phyloP scores from a whole-genome alignment of 2,329 filamentous ascomycete genomes.

The Mycosphaerella arachidis region DNA sequence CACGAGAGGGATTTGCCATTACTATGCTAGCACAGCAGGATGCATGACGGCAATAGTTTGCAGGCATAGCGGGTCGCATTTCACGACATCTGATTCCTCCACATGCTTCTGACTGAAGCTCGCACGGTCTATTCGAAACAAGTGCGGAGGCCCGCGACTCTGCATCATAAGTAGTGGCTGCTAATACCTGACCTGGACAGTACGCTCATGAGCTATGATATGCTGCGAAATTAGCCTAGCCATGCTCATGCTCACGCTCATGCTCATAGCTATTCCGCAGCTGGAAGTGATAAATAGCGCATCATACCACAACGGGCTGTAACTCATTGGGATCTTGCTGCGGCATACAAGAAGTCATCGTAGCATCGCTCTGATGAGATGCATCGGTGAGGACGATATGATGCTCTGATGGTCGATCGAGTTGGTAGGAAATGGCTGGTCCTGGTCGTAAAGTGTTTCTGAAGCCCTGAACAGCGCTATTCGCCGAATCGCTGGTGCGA shows the following conservation, averaged over 20 bases:
- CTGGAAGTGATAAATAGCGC: too few species aligned
- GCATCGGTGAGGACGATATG: too few species aligned
- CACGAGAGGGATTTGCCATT: neutral
- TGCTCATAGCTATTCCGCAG: neutral
- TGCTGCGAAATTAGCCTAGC: neutral
- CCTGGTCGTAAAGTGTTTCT: too few species aligned
- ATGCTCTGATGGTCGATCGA: too few species aligned
- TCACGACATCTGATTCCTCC: neutral
- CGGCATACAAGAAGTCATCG: too few species aligned
- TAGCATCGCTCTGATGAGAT: too few species aligned
- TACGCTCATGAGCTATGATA: neutral
- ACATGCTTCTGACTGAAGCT: neutral
- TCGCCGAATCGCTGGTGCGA: too few species aligned
- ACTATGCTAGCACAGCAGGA: neutral
- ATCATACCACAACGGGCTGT: too few species aligned
- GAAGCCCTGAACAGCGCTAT: too few species aligned
- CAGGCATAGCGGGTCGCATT: neutral
- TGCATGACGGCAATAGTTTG: neutral
- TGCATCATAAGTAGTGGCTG: neutral
- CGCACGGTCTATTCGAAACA: too few species aligned
- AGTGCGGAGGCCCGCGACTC: neutral
- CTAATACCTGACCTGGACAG: neutral
- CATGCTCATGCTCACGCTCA: neutral
- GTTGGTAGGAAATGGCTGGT: too few species aligned
- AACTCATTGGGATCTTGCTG: too few species aligned